Conservation (phyloP, 2,329 filamentous ascomycete species). For the Xylaria sp. region DNA sequence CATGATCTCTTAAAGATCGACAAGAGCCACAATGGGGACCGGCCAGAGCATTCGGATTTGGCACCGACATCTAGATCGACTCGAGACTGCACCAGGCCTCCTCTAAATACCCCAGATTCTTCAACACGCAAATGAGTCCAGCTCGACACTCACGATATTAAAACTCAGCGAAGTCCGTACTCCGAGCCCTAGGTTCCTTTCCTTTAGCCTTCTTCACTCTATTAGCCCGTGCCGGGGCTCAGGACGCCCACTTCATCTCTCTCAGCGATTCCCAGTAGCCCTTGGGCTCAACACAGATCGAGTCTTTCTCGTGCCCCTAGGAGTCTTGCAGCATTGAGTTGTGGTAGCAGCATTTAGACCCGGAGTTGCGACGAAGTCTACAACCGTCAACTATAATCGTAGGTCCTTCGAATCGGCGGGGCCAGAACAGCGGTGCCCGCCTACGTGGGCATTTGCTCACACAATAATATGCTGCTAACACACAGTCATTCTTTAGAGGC, state of each 20-base stretch:
- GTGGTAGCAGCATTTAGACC: conserved; percentile 16
- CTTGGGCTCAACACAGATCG: conserved; percentile 22
- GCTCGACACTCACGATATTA: not conserved
- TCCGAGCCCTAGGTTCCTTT: conserved; percentile 4
- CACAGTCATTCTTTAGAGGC: not conserved
- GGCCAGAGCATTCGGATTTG: not conserved
- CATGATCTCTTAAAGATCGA: too few relatives aligned
- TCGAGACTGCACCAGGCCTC: not conserved
- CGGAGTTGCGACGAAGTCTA: not conserved
- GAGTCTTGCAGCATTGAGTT: conserved; percentile 22
- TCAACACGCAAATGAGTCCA: not conserved
- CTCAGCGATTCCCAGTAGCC: conserved; percentile 11
- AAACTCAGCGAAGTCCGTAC: not conserved
- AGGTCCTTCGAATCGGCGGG: not conserved
- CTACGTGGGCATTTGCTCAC: not conserved
- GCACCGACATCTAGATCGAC: not conserved
- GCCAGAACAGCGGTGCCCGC: not conserved
- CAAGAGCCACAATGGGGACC: too few relatives aligned
- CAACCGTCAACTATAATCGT: conserved; percentile 18
- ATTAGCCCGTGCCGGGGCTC: not conserved
- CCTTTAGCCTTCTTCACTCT: not conserved
- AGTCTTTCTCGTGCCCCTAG: conserved; percentile 16
- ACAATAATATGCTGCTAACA: conserved; percentile 2
- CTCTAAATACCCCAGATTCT: not conserved
- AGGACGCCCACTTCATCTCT: conserved; percentile 18